Percentiles rank a stretch among this genome's conserved stretches.
Evolutionary conservation across 2,329 filamentous ascomycete genomes (phyloP).

Genomic region (Tetracladium maxilliforme): DNA sequence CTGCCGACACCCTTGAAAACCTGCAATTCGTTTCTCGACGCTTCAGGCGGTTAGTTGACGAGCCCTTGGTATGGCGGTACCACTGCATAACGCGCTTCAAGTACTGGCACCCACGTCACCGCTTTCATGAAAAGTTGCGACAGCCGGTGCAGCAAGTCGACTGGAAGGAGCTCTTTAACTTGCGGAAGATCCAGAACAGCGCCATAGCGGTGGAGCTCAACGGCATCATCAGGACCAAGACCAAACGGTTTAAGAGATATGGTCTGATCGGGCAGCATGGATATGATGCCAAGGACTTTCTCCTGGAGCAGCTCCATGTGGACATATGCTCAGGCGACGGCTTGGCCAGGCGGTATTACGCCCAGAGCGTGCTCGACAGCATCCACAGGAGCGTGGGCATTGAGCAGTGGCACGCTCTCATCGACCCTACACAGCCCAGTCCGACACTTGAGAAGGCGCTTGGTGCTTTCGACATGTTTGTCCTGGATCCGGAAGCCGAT

Average conservation of each 20-base stretch:
- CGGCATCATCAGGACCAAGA: constrained; percentile 54
- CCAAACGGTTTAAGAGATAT: constrained; percentile 53
- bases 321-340: constrained; percentile 40
- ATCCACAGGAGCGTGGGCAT: constrained; percentile 73
- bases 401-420: constrained; percentile 54
- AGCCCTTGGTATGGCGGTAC: constrained; percentile 65
- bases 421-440: constrained; percentile 25
- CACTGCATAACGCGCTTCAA: constrained; percentile 56
- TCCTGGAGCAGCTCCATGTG: constrained; percentile 50
- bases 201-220: constrained; percentile 42
- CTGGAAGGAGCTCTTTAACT: constrained; percentile 60
- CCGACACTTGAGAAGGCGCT: constrained; percentile 59
- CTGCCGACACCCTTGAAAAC: constrained; percentile 31
- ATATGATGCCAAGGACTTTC: constrained; percentile 78
- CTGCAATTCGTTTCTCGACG: constrained; percentile 44
- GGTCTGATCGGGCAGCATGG: constrained; percentile 58
- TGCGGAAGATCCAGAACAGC: constrained; percentile 36
- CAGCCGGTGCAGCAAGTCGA: constrained; percentile 39
- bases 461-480: constrained; percentile 80
- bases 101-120: constrained; percentile 60
- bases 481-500: constrained; percentile 56
- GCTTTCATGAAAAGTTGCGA: constrained; percentile 38
- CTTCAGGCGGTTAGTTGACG: constrained; percentile 50
- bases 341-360: constrained; percentile 55
- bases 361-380: constrained; percentile 57